Evolutionary conservation across 208 protist genomes (phyloP).

Genomic region (Trypanosoma lewisi): DNA sequence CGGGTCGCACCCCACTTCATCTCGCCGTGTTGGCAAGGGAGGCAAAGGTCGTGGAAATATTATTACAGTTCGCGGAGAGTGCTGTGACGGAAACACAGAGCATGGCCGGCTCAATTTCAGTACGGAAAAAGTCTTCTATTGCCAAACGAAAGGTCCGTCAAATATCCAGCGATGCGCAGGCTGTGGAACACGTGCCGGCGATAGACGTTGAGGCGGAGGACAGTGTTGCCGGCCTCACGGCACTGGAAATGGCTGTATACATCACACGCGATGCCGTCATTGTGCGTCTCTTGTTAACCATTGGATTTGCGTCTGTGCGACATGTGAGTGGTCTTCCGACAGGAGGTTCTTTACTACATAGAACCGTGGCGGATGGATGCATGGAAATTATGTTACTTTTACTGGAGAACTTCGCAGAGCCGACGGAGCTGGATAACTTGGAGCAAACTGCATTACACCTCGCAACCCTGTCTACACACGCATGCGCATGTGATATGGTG

Average conservation of each 20-base stretch:
- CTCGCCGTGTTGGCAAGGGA: conserved; percentile 58
- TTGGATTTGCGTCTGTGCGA: conserved; percentile 47
- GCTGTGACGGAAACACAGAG: conserved; percentile 1
- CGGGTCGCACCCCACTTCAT: conserved; percentile 76
- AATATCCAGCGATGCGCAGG: not conserved
- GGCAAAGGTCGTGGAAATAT: conserved; percentile 40
- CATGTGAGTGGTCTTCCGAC: conserved; percentile 43
- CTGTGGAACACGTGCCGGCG: conserved; percentile 1
- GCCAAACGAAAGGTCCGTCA: conserved; percentile 1
- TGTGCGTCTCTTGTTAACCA: conserved; percentile 37
- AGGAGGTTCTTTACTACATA: conserved; percentile 61
- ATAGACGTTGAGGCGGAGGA: conserved; percentile 70
- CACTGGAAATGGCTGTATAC: conserved; percentile 72
- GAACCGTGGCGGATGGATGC: conserved; percentile 40
- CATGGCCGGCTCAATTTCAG: not conserved
- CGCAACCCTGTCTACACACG: conserved; percentile 19
- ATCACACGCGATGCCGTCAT: conserved; percentile 27
- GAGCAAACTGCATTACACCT: conserved; percentile 70
- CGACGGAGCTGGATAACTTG: conserved; percentile 55
- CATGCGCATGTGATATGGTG: conserved; percentile 28
- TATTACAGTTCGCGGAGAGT: conserved; percentile 43
- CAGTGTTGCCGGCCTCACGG: conserved; percentile 29
- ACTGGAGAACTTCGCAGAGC: conserved; percentile 65
- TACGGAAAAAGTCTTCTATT: not conserved
- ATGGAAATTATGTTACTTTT: conserved; percentile 40